A percentile compares a stretch with the other conserved stretches of the same genome.
Evolutionary conservation across 257 asterid genomes (phyloP).

Genomic region (Hygrophila difformis): DNA sequence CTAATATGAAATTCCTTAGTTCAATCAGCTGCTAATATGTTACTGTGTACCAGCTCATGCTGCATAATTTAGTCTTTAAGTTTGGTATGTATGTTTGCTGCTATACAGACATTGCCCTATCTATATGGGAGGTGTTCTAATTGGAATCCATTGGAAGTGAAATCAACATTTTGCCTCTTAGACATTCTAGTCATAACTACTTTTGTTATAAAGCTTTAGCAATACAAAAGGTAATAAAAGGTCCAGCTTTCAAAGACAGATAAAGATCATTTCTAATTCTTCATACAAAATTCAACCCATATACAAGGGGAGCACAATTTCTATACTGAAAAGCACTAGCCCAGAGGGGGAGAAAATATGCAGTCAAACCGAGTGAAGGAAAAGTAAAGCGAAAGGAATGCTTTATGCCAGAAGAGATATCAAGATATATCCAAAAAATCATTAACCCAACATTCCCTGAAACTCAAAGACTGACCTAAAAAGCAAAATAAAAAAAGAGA

Average conservation of each 20-base stretch:
- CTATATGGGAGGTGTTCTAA: no score
- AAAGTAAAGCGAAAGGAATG: not conserved
- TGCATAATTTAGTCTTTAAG: not conserved
- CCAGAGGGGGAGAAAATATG: not conserved
- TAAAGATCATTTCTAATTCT: no score
- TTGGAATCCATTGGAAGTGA: no score
- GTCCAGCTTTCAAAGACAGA: no score
- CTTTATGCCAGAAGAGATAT: constrained; percentile 24
- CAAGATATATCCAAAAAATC: constrained; percentile 18
- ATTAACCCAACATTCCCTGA: constrained; percentile 11
- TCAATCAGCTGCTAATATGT: not conserved
- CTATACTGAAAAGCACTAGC: constrained; percentile 12
- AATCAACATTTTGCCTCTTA: no score
- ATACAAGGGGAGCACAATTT: not conserved
- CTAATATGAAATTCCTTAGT: constrained; percentile 2
- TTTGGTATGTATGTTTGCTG: not conserved
- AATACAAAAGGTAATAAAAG: no score
- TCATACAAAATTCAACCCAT: no score
- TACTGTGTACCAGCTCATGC: not conserved
- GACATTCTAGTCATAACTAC: no score
- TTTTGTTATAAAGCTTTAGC: no score
- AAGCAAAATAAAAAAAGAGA: not conserved
- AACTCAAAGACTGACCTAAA: no score
- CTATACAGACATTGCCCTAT: no score
- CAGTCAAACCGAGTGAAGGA: constrained; percentile 10